Conservation (phyloP, 192 early-diverging fungal species). For the Backusella circina region DNA sequence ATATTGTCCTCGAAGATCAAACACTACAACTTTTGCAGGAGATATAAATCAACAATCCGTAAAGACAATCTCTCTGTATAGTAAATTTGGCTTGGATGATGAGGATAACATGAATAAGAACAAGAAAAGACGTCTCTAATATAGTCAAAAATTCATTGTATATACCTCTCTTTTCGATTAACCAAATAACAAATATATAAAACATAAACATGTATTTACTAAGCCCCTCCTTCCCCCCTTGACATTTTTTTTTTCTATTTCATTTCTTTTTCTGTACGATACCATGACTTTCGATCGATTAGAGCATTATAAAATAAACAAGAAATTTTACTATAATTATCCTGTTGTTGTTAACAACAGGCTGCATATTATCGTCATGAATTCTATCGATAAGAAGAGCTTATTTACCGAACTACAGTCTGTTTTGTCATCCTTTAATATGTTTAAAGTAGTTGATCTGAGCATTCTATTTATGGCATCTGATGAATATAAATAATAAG, state of each 20-base stretch:
- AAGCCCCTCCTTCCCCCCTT: background rate
- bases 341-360: background rate
- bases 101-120: background rate
- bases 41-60: background rate
- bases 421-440: background rate
- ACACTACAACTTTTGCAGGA: background rate
- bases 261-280: background rate
- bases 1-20: constrained; percentile 18
- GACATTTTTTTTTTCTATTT: background rate
- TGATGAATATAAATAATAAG: background rate
- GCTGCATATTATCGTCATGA: background rate
- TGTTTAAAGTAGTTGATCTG: background rate
- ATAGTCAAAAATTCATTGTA: background rate
- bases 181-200: background rate
- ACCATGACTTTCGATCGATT: background rate
- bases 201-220: background rate
- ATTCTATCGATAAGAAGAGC: background rate
- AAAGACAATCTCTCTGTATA: background rate
- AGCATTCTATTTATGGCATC: background rate
- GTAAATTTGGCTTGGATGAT: background rate
- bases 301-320: background rate
- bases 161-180: background rate
- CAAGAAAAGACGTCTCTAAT: background rate
- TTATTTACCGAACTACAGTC: background rate
- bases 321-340: background rate